phyloP scores from a whole-genome alignment of 225 moss, liverwort and hornwort genomes.

The Physcomitrellopsis africana region DNA sequence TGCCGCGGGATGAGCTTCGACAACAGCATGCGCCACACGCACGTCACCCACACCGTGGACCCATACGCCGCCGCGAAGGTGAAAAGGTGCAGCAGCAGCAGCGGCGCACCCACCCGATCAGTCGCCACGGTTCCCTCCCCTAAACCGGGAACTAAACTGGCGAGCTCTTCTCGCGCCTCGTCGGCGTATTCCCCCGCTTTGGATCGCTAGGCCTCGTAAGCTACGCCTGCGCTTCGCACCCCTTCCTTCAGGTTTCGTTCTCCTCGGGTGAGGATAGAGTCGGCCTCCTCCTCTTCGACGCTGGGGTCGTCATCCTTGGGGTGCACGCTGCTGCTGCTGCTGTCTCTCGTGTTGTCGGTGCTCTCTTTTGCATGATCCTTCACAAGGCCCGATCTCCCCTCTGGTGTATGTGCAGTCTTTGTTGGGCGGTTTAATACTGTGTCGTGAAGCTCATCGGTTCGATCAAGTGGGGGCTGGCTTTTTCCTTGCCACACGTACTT shows the following conservation, averaged over 20 bases:
- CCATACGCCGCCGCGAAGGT: constrained; percentile 60
- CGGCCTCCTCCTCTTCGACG: constrained; percentile 13
- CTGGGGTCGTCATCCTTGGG: constrained; percentile 2
- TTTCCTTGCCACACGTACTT: constrained; percentile 52
- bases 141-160: constrained; percentile 31
- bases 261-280: constrained; percentile 30
- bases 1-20: constrained; percentile 62
- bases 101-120: neutral
- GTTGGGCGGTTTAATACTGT: constrained; percentile 44
- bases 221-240: constrained; percentile 45
- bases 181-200: constrained; percentile 51
- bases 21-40: constrained; percentile 58
- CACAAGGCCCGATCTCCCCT: constrained; percentile 34
- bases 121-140: neutral
- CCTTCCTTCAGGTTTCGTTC: constrained; percentile 39
- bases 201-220: constrained; percentile 47
- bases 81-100: constrained; percentile 51
- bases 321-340: neutral
- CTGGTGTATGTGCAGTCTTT: constrained; percentile 36
- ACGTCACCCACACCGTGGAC: constrained; percentile 63
- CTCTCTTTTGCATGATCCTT: constrained; percentile 31
- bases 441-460: constrained; percentile 38
- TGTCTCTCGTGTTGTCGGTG: neutral
- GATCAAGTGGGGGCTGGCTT: constrained; percentile 27
- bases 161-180: constrained; percentile 43